These are phyloP conservation scores for Pulveroboletus sp. DNA, from an alignment of 768 basidiomycete genomes.

Conservation along the genomic window DNA sequence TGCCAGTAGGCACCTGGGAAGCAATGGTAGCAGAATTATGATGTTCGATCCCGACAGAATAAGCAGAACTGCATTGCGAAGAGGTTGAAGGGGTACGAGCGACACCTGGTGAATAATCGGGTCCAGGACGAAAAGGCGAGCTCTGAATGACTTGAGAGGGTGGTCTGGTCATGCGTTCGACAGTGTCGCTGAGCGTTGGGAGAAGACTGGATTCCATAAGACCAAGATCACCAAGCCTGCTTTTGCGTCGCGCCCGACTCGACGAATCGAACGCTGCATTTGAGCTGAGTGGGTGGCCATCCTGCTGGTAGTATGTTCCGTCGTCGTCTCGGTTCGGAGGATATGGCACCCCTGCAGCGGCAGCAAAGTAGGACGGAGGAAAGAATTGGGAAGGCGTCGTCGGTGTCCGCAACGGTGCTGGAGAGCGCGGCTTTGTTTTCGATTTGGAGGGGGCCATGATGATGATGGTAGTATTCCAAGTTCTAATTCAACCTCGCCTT, in stretches of 20 bases:
- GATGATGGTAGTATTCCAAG: conserved; percentile 8
- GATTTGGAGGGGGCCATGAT: conserved; percentile 13
- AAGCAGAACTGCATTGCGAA: conserved; percentile 16
- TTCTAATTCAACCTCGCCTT: conserved; percentile 16
- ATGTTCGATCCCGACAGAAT: conserved; percentile 7
- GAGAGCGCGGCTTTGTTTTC: conserved; percentile 43
- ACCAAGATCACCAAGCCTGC: conserved; percentile 51
- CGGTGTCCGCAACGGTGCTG: conserved; percentile 31
- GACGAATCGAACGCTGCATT: conserved; percentile 12
- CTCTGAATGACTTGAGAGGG: conserved; percentile 33
- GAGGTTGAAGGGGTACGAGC: conserved; percentile 18
- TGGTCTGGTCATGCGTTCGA: conserved; percentile 68
- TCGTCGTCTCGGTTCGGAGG: conserved; percentile 8
- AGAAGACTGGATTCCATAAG: conserved; percentile 63
- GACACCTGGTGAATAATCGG: conserved; percentile 4
- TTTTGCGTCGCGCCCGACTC: conserved; percentile 28
- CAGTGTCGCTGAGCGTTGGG: conserved; percentile 69
- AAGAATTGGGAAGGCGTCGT: conserved; percentile 39
- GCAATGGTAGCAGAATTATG: not conserved
- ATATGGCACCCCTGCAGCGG: conserved; percentile 41
- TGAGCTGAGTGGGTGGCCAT: conserved; percentile 12
- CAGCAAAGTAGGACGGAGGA: conserved; percentile 57
- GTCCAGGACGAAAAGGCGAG: conserved; percentile 5
- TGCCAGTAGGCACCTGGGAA: not conserved
- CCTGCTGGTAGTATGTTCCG: conserved; percentile 3